Evolutionary conservation across 306 rosid genomes (phyloP), one percentile per base, ranked within the genome.

Genomic region (Luffa aegyptiaca): DNA sequence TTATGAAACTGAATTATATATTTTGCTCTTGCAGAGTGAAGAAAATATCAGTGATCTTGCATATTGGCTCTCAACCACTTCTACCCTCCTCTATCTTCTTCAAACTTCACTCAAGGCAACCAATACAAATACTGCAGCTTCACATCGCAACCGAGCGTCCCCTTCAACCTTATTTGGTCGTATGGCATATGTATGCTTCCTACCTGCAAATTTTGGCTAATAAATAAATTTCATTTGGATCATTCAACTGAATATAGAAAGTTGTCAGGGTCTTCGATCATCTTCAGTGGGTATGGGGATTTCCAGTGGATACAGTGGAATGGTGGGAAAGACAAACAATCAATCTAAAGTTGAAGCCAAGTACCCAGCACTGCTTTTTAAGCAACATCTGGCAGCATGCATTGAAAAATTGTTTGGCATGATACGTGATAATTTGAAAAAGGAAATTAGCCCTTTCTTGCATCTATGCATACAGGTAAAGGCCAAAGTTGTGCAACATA

Each of bases 281-380:
- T 84, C 96, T 78, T 86, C 97, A 71, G 75, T 88, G 90, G 86
- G 89, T 57, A 74, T 88, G 84, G 97, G 97, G 82, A 82, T 87
- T 84, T 93, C 96, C 72, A 91, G 91, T 74, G 97, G 97, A 59
- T 93, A 93, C 68, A 88, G 96, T 81, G 96, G 96, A 83, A 91
- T 91, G 90, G 79, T 85, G 39, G 97, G 89, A 39, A 89, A 92
- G 86, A 85, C 86, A 12, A 90, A 90, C 72, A 90, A 86, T 49
- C 91, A 85, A 69, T 90, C 92, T 36, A 93, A 88, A 88, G 91
- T 93, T 79, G 96, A 93, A 83, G 94, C 97, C 78, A 93, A 93
- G 86, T 93, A 93, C 76, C 97, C 97, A 20, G 97, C 94, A 11
- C 85, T 91, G 52, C 89, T 91, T 17, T 93, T 91, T 58, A 91